Evolutionary conservation across 2,329 filamentous ascomycete species (phyloP).

Genomic region (Bipolaris cookei): DNA sequence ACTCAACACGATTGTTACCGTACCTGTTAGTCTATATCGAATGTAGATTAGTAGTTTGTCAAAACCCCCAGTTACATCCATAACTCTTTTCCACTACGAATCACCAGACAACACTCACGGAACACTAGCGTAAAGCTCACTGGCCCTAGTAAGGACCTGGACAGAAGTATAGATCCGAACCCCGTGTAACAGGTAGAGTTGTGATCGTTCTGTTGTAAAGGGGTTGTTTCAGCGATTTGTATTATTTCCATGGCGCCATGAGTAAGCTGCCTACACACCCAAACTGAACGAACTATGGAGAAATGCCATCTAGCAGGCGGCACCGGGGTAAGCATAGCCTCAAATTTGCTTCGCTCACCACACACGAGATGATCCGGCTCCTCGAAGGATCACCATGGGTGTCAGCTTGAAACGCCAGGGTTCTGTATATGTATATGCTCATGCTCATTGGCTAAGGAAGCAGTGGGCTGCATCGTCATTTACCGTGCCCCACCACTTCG

Average conservation of each 20-base stretch:
- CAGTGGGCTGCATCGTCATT: background rate
- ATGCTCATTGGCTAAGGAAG: constrained; percentile 3
- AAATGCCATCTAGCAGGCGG: background rate
- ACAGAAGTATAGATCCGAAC: too few species aligned
- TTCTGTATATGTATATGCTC: background rate
- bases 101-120: too few species aligned
- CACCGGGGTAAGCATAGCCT: background rate
- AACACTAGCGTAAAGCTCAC: too few species aligned
- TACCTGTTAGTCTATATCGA: too few species aligned
- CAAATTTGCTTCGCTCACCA: background rate
- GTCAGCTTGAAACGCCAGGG: background rate
- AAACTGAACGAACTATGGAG: background rate
- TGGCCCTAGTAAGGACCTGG: too few species aligned
- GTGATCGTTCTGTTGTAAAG: background rate
- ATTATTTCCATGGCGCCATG: constrained; percentile 8
- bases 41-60: too few species aligned
- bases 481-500: too few species aligned
- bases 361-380: background rate
- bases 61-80: too few species aligned
- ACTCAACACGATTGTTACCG: too few species aligned
- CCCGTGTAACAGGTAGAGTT: too few species aligned
- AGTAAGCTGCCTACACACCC: background rate
- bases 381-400: background rate
- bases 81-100: too few species aligned
- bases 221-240: background rate